Percentiles rank a stretch among this genome's conserved stretches.
Conservation (phyloP, 106 monocot genomes). For the Allium cepa region DNA sequence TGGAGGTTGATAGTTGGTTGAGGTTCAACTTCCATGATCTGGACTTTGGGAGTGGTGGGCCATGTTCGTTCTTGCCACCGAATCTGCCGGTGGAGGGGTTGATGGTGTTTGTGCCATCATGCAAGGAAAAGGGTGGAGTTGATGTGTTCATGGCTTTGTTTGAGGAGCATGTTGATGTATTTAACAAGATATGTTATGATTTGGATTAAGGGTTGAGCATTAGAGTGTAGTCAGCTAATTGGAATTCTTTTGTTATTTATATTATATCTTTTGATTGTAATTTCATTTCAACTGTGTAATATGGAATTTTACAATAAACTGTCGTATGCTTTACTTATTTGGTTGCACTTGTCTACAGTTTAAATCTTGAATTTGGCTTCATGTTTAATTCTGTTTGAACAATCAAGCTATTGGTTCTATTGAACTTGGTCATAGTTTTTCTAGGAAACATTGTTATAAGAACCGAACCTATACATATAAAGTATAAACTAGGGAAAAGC, state of each 20-base stretch:
- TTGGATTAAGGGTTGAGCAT: constrained; percentile 1
- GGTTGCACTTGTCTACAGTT: too few species aligned
- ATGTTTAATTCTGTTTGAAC: not conserved
- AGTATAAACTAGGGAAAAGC: too few species aligned
- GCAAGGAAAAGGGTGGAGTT: constrained; percentile 16
- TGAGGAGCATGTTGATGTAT: constrained; percentile 9
- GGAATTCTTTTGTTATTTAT: constrained; percentile 14
- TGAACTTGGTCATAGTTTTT: too few species aligned
- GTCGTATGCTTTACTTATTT: too few species aligned
- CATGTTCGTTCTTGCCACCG: constrained; percentile 18
- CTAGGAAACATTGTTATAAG: too few species aligned
- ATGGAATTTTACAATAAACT: constrained; percentile 7
- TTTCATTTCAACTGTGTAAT: constrained; percentile 28
- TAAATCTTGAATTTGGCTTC: too few species aligned
- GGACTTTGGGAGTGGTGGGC: constrained; percentile 50
- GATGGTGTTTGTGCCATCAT: constrained; percentile 37
- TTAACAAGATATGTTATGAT: constrained; percentile 7
- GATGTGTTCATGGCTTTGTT: constrained; percentile 13
- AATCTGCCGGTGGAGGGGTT: constrained; percentile 46
- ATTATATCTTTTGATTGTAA: constrained; percentile 20
- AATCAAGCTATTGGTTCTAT: not conserved
- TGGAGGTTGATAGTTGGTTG: constrained; percentile 71
- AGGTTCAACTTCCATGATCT: constrained; percentile 42
- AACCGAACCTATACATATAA: too few species aligned
- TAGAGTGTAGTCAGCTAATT: not conserved